Conservation (phyloP, 345 rosid species). For the Acer saccharum region DNA sequence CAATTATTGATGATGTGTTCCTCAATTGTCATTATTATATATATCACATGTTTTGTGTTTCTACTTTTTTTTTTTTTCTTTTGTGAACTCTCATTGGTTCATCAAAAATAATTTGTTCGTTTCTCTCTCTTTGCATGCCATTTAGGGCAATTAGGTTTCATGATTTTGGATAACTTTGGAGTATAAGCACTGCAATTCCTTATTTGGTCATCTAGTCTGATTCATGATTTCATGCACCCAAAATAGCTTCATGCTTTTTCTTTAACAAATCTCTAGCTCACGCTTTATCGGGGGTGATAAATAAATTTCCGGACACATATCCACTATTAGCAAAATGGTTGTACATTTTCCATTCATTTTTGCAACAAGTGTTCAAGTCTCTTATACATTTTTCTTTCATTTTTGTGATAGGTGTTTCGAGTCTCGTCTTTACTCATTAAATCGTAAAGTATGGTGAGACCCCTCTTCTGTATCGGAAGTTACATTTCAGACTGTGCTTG, state of each 20-base stretch:
- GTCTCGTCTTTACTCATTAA: too few relatives aligned
- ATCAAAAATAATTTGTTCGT: background rate
- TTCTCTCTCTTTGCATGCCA: background rate
- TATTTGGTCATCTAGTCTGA: background rate
- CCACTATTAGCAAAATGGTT: too few relatives aligned
- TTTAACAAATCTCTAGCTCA: background rate
- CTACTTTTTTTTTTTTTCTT: background rate
- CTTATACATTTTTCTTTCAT: too few relatives aligned
- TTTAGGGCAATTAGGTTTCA: background rate
- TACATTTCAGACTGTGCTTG: too few relatives aligned
- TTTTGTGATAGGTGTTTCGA: too few relatives aligned
- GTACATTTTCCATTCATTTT: too few relatives aligned
- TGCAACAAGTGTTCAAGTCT: too few relatives aligned
- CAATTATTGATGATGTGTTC: conserved; percentile 19
- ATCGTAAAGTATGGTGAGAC: too few relatives aligned
- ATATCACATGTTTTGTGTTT: background rate
- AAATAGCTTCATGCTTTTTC: background rate
- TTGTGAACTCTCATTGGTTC: background rate
- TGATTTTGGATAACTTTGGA: conserved; percentile 14
- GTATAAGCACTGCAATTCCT: conserved; percentile 9
- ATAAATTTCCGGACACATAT: too few relatives aligned
- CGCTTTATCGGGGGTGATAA: too few relatives aligned
- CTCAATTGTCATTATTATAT: conserved; percentile 15
- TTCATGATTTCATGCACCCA: background rate
- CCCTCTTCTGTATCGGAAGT: too few relatives aligned